Evolutionary conservation across 2,329 filamentous ascomycete genomes (phyloP).

Genomic region (Verticillium klebahnii): DNA sequence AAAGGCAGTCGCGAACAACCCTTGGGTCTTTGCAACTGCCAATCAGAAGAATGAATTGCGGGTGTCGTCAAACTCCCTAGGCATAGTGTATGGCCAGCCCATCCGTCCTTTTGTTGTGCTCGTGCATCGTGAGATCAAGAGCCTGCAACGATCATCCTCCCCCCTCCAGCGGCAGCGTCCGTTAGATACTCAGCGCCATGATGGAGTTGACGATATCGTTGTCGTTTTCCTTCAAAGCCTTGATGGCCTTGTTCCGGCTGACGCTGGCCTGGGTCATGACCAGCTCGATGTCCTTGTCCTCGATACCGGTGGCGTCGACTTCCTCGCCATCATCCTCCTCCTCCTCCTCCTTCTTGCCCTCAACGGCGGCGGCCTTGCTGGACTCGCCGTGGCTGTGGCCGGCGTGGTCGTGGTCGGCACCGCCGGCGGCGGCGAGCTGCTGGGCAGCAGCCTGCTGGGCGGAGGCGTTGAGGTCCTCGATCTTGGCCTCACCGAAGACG

Average conservation of each 20-base stretch:
- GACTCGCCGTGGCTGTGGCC: constrained; percentile 69
- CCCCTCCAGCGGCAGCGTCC: not conserved
- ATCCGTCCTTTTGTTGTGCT: constrained; percentile 13
- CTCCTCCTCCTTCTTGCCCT: constrained; percentile 69
- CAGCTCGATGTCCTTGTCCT: constrained; percentile 99
- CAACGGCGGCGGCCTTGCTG: constrained; percentile 56
- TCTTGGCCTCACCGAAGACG: constrained; percentile 99
- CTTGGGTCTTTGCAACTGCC: not conserved
- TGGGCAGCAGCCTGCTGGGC: constrained; percentile 94
- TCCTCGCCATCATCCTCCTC: constrained; percentile 94
- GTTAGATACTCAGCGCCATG: constrained; percentile 88
- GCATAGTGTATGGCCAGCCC: constrained; percentile 19
- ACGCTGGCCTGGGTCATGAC: constrained; percentile 98
- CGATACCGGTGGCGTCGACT: constrained; percentile 88
- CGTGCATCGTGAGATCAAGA: constrained; percentile 10
- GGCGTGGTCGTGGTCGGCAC: constrained; percentile 59
- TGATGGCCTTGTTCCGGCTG: constrained; percentile 96
- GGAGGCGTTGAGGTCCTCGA: constrained; percentile 98
- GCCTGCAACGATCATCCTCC: constrained; percentile 1
- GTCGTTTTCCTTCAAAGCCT: constrained; percentile 98
- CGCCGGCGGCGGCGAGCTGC: constrained; percentile 78
- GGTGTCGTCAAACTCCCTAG: constrained; percentile 7
- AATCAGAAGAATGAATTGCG: constrained; percentile 1
- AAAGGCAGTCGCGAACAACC: not conserved
- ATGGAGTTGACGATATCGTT: constrained; percentile 99